A percentile compares a stretch with the other conserved stretches of the same genome.
Conservation (phyloP, 495 filamentous ascomycete genomes). For the Jackrogersella minutella region DNA sequence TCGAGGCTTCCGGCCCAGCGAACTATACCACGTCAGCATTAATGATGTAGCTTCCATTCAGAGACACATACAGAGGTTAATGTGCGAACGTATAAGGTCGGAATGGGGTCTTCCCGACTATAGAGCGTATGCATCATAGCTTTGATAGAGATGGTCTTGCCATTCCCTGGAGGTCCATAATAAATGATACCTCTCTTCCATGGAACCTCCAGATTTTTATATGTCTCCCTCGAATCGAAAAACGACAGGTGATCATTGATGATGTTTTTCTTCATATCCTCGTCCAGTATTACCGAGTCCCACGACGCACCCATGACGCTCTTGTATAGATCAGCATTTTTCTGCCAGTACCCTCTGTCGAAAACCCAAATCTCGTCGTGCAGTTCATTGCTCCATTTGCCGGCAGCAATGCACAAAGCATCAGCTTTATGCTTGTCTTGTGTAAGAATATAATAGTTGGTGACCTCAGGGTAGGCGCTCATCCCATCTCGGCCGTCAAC, state of each 20-base stretch:
- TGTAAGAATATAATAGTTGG: slow-evolving; percentile 1
- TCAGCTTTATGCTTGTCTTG: neutral
- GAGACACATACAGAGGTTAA: neutral
- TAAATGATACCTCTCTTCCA: slow-evolving; percentile 8
- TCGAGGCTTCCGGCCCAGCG: neutral
- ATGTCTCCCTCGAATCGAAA: neutral
- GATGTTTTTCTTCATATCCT: neutral
- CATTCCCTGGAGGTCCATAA: slow-evolving; percentile 1
- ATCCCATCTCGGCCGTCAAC: neutral
- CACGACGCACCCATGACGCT: slow-evolving; percentile 1
- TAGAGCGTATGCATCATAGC: slow-evolving; percentile 5
- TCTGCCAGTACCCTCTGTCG: neutral
- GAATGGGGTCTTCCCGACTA: slow-evolving; percentile 1
- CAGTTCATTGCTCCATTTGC: slow-evolving; percentile 3
- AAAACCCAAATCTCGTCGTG: slow-evolving; percentile 1
- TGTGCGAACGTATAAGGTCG: neutral
- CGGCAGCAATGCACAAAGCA: neutral
- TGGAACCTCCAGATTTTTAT: neutral
- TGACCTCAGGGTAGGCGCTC: neutral
- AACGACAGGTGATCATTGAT: slow-evolving; percentile 1
- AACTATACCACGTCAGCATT: neutral
- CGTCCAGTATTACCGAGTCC: slow-evolving; percentile 3
- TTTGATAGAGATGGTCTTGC: slow-evolving; percentile 3
- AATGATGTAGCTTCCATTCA: too few relatives aligned
- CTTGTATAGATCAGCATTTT: neutral